Evolutionary conservation across 768 basidiomycete species (phyloP), one percentile per base, ranked within the genome.

Genomic region (Amanita brunnescens): DNA sequence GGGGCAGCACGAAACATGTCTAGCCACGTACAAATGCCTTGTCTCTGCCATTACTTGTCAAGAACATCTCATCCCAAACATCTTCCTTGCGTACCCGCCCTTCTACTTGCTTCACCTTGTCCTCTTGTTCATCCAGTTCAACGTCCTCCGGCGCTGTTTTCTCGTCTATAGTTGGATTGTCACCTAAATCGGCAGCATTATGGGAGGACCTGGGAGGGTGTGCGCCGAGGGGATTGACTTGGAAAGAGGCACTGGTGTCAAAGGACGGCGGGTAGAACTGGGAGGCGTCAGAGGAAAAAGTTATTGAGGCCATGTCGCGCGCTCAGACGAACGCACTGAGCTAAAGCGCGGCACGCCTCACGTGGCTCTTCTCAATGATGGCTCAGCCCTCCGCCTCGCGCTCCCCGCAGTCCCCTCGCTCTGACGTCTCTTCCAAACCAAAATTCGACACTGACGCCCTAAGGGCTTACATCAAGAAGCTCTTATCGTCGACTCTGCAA

Each of bases 401-500:
- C 60, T 86, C 85, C 38, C 81, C 80, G 32, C 73, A 76, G 49
- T 70, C 77, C 39, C 70, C 77, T 18, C 81, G 83, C 54, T 86
- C 84, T 10, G 70, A 77, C 54, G 79, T 80, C 40, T 64, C 81
- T 5, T 85, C 74, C 14, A 70, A 72, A 32, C 72, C 74, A 45
- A 77, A 79, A 52, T 92, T 92, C 64, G 89, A 91, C 64, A 64
- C 79, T 1, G 87, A 87, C 49, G 68, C 80, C 24, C 74, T 91
- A 51, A 83, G 80, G 55, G 72, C 79, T 18, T 92, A 92, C 68
- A 87, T 88, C 67, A 91, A 87, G 74, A 85, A 85, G 61, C 78
- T 91, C 47, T 70, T 91, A 49, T 74, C 81, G 53, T 76, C 82
- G 4, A 87, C 82, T 1, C 72, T 92, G 35, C 77, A 83, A 51